Percentiles rank a stretch among this genome's conserved stretches.
These are phyloP conservation scores for Pythium myriotylum DNA, from an alignment of 352 stramenopile genomes.

Conservation along the genomic window DNA sequence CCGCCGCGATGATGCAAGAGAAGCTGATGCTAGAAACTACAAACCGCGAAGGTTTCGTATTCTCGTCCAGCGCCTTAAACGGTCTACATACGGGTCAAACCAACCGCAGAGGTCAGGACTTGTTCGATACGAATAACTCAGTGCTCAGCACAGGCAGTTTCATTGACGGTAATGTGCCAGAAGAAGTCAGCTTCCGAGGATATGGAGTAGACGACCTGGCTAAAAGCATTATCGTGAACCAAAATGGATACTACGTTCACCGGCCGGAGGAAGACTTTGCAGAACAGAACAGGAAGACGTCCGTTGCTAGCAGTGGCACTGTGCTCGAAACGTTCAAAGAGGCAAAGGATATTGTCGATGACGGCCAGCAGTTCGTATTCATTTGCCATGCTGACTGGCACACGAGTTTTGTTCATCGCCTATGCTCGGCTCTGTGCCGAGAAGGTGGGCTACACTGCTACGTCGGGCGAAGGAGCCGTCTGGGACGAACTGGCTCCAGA, in stretches of 20 bases:
- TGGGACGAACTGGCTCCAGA: conserved; percentile 14
- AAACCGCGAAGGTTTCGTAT: conserved; percentile 13
- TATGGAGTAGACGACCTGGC: conserved; percentile 36
- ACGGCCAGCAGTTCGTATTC: conserved; percentile 80
- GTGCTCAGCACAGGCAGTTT: conserved; percentile 31
- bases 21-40: conserved; percentile 26
- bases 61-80: conserved; percentile 9
- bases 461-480: conserved; percentile 47
- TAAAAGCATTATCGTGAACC: conserved; percentile 69
- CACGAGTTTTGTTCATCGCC: conserved; percentile 64
- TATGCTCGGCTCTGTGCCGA: conserved; percentile 70
- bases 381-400: conserved; percentile 83
- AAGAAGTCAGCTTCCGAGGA: conserved; percentile 36
- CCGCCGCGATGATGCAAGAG: conserved; percentile 20
- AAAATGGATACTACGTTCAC: conserved; percentile 76
- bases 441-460: conserved; percentile 71
- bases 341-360: conserved; percentile 48
- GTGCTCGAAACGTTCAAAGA: conserved; percentile 68
- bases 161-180: conserved; percentile 26
- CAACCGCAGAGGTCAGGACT: conserved; percentile 2
- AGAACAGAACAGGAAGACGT: neutral
- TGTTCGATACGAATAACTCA: conserved; percentile 22
- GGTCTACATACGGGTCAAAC: conserved; percentile 1
- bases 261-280: conserved; percentile 11
- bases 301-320: conserved; percentile 32